Evolutionary conservation across 257 asterid genomes (phyloP).

Genomic region (Knoxia roxburghii): DNA sequence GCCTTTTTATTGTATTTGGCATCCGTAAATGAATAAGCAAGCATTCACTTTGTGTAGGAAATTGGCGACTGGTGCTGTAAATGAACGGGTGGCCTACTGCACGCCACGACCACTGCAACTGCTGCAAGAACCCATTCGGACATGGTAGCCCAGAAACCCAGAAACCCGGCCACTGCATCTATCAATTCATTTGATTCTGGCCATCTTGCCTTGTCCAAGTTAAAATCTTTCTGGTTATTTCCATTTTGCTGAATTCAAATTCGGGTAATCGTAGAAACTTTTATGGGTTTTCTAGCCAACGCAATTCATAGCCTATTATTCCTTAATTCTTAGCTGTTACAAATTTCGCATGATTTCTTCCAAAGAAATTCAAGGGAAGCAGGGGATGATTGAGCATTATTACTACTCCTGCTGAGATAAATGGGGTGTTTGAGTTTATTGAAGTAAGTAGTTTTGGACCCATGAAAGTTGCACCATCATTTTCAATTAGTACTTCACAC

Average conservation of each 20-base stretch:
- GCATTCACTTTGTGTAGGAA: too few relatives aligned
- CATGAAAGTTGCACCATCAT: constrained; percentile 54
- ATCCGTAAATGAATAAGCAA: too few relatives aligned
- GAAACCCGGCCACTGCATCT: too few relatives aligned
- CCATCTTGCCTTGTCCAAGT: too few relatives aligned
- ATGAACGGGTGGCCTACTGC: constrained; percentile 6
- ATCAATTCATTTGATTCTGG: too few relatives aligned
- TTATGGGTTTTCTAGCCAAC: background rate
- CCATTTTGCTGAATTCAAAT: too few relatives aligned
- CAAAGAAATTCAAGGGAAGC: background rate
- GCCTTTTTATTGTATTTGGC: too few relatives aligned
- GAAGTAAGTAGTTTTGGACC: constrained; percentile 17
- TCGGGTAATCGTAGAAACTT: background rate
- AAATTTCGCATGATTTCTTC: background rate
- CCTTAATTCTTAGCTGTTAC: too few relatives aligned
- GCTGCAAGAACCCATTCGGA: too few relatives aligned
- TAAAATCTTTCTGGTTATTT: too few relatives aligned
- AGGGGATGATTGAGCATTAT: constrained; percentile 7
- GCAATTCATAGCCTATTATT: background rate
- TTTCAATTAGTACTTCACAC: constrained; percentile 24
- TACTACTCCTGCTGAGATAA: background rate
- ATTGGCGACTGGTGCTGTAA: background rate
- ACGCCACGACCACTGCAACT: too few relatives aligned
- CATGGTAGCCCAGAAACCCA: too few relatives aligned
- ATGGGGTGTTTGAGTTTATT: constrained; percentile 4